Evolutionary conservation across 805 yeast genomes (phyloP), one percentile per base, ranked within the genome.

Genomic region (Metschnikowia chrysomelidarum): DNA sequence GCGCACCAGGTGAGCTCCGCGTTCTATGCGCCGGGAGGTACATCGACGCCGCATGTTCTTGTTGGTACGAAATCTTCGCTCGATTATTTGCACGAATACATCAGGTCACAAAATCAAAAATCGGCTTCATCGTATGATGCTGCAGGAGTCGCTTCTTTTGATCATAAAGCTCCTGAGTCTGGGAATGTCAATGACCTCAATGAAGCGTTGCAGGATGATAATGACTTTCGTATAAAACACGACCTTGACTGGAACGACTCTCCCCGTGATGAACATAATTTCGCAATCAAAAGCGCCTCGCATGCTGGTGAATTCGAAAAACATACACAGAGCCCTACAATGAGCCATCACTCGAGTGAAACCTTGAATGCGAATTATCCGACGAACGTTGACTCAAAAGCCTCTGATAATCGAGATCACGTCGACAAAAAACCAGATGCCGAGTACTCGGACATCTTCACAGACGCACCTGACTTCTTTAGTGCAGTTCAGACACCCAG

Each of bases 1-100:
- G 89, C 86, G 10, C 87, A 82, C 50, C 91, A 84, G 53, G 93
- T 85, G 5, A 77, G 76, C 36, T 73, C 71, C 39, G 91, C 93
- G 0, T 77, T 66, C 52, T 63, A 69, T 19, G 69, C 71, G 12
- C 75, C 71, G 19, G 60, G 56, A 4, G 85, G 86, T 2, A 67
- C 77, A 3, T 71, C 73, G 14, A 66, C 78, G 10, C 88, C 89
- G 1, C 93, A 84, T 57, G 75, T 81, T 2, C 59, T 83, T 24
- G 79, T 76, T 16, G 93, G 91, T 1, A 55, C 60, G 7, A 65
- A 59, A 49, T 62, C 60, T 28, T 71, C 80, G 1, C 57, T 78
- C 31, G 71, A 69, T 41, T 76, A 69, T 43, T 63, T 78, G 59
- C 74, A 75, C 47, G 66, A 76, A n/a, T 69, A 67, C 48, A 75